phyloP scores from a whole-genome alignment of 331 rosid genomes.

The Malus hybrid region DNA sequence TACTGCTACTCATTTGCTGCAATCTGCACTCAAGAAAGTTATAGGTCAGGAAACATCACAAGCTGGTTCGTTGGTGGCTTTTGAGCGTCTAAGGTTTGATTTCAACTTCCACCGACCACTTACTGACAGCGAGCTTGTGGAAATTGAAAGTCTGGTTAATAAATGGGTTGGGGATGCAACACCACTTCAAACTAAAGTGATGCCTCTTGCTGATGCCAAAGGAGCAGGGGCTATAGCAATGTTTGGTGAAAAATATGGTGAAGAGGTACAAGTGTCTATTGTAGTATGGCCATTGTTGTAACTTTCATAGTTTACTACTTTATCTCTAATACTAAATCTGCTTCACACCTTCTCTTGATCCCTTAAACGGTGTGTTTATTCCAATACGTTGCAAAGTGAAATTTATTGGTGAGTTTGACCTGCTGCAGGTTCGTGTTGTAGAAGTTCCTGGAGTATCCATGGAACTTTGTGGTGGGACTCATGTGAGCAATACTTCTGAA shows the following conservation, averaged over 20 bases:
- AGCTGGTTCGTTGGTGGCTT: slow-evolving; percentile 96
- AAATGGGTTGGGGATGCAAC: slow-evolving; percentile 74
- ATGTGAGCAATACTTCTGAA: slow-evolving; percentile 80
- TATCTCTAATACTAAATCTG: background rate
- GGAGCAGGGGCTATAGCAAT: slow-evolving; percentile 88
- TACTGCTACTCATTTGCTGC: slow-evolving; percentile 93
- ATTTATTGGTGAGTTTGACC: background rate
- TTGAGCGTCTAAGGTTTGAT: slow-evolving; percentile 93
- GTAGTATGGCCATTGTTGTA: background rate
- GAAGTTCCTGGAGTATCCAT: slow-evolving; percentile 94
- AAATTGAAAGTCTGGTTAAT: slow-evolving; percentile 66
- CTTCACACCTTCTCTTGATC: slow-evolving; percentile 1
- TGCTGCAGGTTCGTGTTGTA: slow-evolving; percentile 81
- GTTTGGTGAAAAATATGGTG: slow-evolving; percentile 96
- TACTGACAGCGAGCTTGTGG: slow-evolving; percentile 53
- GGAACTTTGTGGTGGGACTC: slow-evolving; percentile 99
- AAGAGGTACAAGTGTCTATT: slow-evolving; percentile 51
- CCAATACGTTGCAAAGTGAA: background rate
- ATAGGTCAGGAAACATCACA: slow-evolving; percentile 90
- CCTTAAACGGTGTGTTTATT: background rate
- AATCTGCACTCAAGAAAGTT: slow-evolving; percentile 76
- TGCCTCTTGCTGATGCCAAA: slow-evolving; percentile 84
- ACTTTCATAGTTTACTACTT: background rate
- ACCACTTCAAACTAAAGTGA: slow-evolving; percentile 72
- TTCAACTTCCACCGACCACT: slow-evolving; percentile 82